These are phyloP conservation scores for Tricholoma saponaceum DNA, from an alignment of 768 basidiomycete species.

Conservation along the genomic window DNA sequence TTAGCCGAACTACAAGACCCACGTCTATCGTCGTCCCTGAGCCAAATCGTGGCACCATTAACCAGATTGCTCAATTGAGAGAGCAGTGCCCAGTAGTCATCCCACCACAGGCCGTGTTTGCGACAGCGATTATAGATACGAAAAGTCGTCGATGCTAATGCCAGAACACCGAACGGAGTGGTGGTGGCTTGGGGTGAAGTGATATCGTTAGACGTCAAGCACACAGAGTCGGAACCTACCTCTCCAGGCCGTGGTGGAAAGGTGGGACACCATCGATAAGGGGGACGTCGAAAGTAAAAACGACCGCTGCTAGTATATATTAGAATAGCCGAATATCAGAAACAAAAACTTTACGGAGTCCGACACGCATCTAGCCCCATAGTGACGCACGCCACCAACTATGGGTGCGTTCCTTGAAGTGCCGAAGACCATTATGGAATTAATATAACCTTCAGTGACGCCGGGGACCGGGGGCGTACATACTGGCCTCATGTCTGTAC, in stretches of 20 bases:
- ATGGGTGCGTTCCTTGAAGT: no score
- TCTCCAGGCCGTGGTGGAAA: constrained; percentile 1
- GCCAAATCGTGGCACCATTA: constrained; percentile 8
- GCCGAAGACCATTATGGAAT: no score
- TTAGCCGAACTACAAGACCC: not conserved
- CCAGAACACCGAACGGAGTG: constrained; percentile 11
- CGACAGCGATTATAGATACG: constrained; percentile 14
- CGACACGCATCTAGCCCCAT: no score
- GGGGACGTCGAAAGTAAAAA: no score
- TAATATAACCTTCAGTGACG: no score
- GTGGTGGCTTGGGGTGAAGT: constrained; percentile 2
- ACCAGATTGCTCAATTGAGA: constrained; percentile 6
- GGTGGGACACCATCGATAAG: not conserved
- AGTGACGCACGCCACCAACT: no score
- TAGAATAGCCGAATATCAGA: not conserved
- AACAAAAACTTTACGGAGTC: not conserved
- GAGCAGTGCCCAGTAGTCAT: constrained; percentile 16
- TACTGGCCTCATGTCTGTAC: no score
- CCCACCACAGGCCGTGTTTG: constrained; percentile 19
- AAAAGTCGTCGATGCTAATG: constrained; percentile 11
- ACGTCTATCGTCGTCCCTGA: constrained; percentile 5
- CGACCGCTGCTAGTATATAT: no score
- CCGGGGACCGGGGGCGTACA: no score
- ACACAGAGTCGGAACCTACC: not conserved
- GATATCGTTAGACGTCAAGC: not conserved